phyloP scores from a whole-genome alignment of 2,329 filamentous ascomycete genomes.

The Aspergillus brunneoviolaceus region DNA sequence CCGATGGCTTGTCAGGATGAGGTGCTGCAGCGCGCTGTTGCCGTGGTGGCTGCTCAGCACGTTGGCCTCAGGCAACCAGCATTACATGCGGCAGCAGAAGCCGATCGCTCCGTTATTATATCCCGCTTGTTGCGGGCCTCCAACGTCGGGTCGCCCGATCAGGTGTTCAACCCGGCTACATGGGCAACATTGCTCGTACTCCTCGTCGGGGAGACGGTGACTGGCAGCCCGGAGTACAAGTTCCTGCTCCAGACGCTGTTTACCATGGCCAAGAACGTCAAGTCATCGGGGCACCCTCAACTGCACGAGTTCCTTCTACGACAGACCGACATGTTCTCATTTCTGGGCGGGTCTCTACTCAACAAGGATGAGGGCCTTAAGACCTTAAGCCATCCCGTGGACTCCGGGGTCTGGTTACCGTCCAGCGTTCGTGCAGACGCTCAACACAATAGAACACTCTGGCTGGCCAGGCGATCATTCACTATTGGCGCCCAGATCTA shows the following conservation, averaged over 20 bases:
- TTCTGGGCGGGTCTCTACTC: not conserved
- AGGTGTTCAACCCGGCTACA: constrained; percentile 17
- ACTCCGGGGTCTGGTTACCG: constrained; percentile 2
- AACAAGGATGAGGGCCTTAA: not conserved
- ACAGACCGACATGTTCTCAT: constrained; percentile 21
- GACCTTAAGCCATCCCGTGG: not conserved
- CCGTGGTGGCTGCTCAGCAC: constrained; percentile 25
- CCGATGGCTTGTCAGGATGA: constrained; percentile 27
- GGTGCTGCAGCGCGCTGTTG: constrained; percentile 24
- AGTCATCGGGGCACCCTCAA: not conserved
- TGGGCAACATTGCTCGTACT: constrained; percentile 25
- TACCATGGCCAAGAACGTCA: constrained; percentile 15
- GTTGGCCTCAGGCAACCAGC: constrained; percentile 14
- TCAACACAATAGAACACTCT: not conserved
- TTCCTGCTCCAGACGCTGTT: constrained; percentile 19
- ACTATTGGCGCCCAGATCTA: constrained; percentile 27
- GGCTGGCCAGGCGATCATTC: constrained; percentile 14
- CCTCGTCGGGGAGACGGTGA: constrained; percentile 27
- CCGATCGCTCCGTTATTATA: constrained; percentile 17
- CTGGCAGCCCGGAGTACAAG: constrained; percentile 21
- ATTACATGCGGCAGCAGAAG: constrained; percentile 15
- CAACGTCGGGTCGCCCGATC: constrained; percentile 10
- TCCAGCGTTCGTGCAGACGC: not conserved
- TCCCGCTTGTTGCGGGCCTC: constrained; percentile 18
- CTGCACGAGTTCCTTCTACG: constrained; percentile 14